Percentiles rank a stretch among this genome's conserved stretches.
These are phyloP conservation scores for Tinospora cordifolia DNA, from an alignment of 164 flowering plant genomes.

Conservation along the genomic window DNA sequence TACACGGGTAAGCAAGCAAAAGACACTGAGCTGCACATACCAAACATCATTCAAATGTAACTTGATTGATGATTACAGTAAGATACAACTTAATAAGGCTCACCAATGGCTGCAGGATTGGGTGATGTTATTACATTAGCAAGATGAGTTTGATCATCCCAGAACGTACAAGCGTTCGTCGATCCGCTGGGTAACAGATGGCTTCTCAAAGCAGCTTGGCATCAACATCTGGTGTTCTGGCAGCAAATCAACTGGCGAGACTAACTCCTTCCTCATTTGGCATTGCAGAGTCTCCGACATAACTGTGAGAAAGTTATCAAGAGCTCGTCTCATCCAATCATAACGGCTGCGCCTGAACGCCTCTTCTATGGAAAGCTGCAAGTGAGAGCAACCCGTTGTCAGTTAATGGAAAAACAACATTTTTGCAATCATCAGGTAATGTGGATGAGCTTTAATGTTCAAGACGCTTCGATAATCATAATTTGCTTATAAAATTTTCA, in stretches of 20 bases:
- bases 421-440: background rate
- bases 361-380: conserved; percentile 39
- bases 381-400: background rate
- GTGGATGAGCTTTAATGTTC: background rate
- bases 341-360: conserved; percentile 60
- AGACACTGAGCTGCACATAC: background rate
- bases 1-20: conserved; percentile 5
- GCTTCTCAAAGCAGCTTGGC: conserved; percentile 21
- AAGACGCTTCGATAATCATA: background rate
- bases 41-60: background rate
- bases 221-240: conserved; percentile 23
- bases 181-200: conserved; percentile 21
- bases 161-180: conserved; percentile 18
- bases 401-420: background rate
- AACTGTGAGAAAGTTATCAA: conserved; percentile 30
- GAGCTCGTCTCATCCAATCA: conserved; percentile 69
- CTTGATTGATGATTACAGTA: background rate
- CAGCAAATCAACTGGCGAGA: conserved; percentile 15
- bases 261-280: conserved; percentile 19
- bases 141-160: conserved; percentile 8
- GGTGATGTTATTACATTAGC: background rate
- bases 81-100: conserved; percentile 8
- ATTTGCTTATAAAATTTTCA: background rate
- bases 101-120: background rate
- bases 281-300: conserved; percentile 19